phyloP scores from a whole-genome alignment of 345 rosid species.

The Ceriops decandra region DNA sequence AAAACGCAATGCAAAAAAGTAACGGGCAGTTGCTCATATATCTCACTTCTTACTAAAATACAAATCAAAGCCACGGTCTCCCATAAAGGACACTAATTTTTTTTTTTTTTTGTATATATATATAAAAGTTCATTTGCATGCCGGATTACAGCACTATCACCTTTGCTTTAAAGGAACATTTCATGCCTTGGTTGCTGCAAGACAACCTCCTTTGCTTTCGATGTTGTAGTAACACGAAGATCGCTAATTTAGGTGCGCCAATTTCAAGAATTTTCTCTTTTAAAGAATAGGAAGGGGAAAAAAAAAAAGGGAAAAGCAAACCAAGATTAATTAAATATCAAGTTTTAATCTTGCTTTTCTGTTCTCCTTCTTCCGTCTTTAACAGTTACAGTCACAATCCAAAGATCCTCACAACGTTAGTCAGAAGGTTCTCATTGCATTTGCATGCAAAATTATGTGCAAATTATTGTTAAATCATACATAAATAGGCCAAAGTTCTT shows the following conservation, averaged over 20 bases:
- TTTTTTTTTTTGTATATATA: background rate
- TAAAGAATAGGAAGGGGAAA: too few relatives aligned
- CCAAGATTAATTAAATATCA: too few relatives aligned
- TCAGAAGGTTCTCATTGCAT: too few relatives aligned
- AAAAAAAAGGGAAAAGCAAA: too few relatives aligned
- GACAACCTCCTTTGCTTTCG: constrained; percentile 21
- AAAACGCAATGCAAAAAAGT: constrained; percentile 28
- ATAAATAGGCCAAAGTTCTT: background rate
- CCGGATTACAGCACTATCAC: constrained; percentile 31
- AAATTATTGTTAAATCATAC: background rate
- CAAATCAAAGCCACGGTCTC: constrained; percentile 29
- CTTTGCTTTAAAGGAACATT: constrained; percentile 41
- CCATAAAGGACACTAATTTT: constrained; percentile 29
- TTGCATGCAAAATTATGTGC: too few relatives aligned
- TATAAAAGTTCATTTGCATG: constrained; percentile 40
- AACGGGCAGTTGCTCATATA: constrained; percentile 6
- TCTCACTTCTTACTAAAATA: constrained; percentile 18
- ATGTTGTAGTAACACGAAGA: constrained; percentile 32
- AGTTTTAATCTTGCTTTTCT: too few relatives aligned
- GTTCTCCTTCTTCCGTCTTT: too few relatives aligned
- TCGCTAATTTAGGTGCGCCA: constrained; percentile 14
- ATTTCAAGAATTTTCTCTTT: background rate
- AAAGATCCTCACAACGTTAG: too few relatives aligned
- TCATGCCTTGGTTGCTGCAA: constrained; percentile 38
- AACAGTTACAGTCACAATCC: too few relatives aligned